Evolutionary conservation across 73 alveolate species (phyloP).

Genomic region (Uronychia setigera): DNA sequence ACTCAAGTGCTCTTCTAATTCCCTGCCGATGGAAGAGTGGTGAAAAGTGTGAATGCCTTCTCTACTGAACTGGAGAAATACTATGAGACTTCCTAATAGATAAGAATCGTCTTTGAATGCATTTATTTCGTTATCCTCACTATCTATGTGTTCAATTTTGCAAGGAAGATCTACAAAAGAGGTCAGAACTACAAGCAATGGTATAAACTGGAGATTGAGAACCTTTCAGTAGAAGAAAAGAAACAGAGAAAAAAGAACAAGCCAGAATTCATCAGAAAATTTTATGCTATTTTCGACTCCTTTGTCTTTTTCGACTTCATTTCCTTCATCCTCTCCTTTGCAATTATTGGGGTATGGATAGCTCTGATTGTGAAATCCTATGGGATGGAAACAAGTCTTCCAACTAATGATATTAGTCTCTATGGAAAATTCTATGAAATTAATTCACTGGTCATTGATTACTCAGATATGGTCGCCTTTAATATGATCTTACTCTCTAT

Average conservation of each 20-base stretch:
- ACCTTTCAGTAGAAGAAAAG: conserved; percentile 50
- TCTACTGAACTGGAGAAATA: background rate
- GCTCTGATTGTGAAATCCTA: conserved; percentile 7
- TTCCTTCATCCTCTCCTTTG: conserved; percentile 26
- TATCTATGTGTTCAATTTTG: conserved; percentile 41
- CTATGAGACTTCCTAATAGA: background rate
- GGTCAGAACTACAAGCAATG: conserved; percentile 44
- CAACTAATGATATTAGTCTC: background rate
- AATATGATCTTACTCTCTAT: conserved; percentile 30
- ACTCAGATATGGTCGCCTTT: conserved; percentile 45
- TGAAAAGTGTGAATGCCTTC: background rate
- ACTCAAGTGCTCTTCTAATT: background rate
- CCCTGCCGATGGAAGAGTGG: background rate
- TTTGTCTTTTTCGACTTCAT: conserved; percentile 61
- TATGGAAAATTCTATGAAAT: background rate
- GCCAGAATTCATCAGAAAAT: conserved; percentile 64
- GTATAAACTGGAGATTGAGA: conserved; percentile 56
- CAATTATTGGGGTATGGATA: conserved; percentile 45
- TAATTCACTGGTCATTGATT: background rate
- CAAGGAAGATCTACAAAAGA: conserved; percentile 14
- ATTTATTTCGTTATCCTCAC: conserved; percentile 41
- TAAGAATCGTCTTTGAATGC: conserved; percentile 54
- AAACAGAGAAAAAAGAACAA: conserved; percentile 48
- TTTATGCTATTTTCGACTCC: conserved; percentile 33
- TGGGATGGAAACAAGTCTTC: conserved; percentile 7